A percentile compares a stretch with the other conserved stretches of the same genome.
These are phyloP conservation scores for Cercospora zeae-maydis DNA, from an alignment of 2,329 filamentous ascomycete species.

Conservation along the genomic window DNA sequence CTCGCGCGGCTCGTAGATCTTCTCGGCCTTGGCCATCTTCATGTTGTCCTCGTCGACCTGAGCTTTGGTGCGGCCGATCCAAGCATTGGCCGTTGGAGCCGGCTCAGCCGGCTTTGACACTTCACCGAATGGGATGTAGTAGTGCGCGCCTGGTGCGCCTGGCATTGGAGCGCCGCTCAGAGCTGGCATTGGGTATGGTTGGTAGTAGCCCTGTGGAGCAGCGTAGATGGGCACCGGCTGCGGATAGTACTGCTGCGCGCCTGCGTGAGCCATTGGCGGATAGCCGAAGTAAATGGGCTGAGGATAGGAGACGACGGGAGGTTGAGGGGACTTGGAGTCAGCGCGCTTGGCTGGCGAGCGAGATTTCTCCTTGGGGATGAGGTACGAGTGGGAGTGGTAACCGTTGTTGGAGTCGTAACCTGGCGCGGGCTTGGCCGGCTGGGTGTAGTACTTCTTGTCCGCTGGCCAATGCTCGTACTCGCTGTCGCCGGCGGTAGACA, in stretches of 20 bases:
- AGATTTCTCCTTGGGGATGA: constrained; percentile 22
- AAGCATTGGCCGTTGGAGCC: constrained; percentile 25
- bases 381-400: constrained; percentile 29
- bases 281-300: constrained; percentile 25
- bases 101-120: constrained; percentile 4
- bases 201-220: constrained; percentile 22
- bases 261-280: constrained; percentile 11
- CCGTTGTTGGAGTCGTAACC: constrained; percentile 33
- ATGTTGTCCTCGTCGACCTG: constrained; percentile 41
- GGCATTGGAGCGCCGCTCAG: constrained; percentile 15
- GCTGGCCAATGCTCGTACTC: constrained; percentile 35
- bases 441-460: constrained; percentile 22
- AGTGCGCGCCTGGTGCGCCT: constrained; percentile 16
- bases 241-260: constrained; percentile 23
- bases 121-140: constrained; percentile 19
- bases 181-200: constrained; percentile 18
- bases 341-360: constrained; percentile 16
- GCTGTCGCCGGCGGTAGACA: constrained; percentile 19
- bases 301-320: constrained; percentile 18
- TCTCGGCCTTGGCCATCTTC: constrained; percentile 36
- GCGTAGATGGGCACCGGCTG: constrained; percentile 15
- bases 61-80: constrained; percentile 38
- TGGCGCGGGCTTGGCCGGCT: constrained; percentile 15
- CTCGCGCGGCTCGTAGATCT: constrained; percentile 35
- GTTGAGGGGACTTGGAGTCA: constrained; percentile 14